Evolutionary conservation across 805 yeast genomes (phyloP), one percentile per base, ranked within the genome.

Genomic region (Metschnikowia anglica): DNA sequence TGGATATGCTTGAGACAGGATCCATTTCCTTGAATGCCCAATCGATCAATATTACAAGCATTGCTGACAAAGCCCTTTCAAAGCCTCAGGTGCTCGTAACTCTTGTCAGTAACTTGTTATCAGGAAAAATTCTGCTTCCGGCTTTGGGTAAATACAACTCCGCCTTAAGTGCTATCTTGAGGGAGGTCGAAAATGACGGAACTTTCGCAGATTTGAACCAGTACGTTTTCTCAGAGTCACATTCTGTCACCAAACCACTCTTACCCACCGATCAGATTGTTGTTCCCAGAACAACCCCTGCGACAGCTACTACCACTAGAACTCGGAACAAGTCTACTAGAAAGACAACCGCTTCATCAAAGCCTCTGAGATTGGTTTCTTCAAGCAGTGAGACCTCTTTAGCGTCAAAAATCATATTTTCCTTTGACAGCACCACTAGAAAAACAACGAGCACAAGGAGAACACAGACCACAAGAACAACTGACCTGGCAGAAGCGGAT

Each of bases 191-290:
- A 45, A 37, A 53, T 23, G 56, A 55, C 30, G 74, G 74, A 5
- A 55, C 66, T 8, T 70, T 70, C 43, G 60, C 52, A 13, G 62
- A 66, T 42, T 64, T 70, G 58, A 70, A 70, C 52, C 42, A 58
- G 34, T 61, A 56, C 33, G 48, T 70, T 3, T 66, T 65, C 54
- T 62, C 64, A 10, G 53, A 52, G 24, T 31, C 45, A n/a, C 54
- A 52, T 36, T 42, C 54, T 8, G 54, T 46, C 12, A 39, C 53
- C 13, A 41, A 36, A 30, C 56, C 56, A 1, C 46, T 52, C 33
- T 31, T 52, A 10, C 48, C 54, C 11, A 52, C 56, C 8, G 35
- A 28, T 10, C 45, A 48, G 21, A 52, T 51, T 15, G 54, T 52
- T 3, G 54, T 52, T 13, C 44, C 54, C 9, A 43, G 34, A 23